Percentiles rank a stretch among this genome's conserved stretches.
Evolutionary conservation across 371 early-diverging fungal species (phyloP).

Genomic region (Rhizomucor miehei): DNA sequence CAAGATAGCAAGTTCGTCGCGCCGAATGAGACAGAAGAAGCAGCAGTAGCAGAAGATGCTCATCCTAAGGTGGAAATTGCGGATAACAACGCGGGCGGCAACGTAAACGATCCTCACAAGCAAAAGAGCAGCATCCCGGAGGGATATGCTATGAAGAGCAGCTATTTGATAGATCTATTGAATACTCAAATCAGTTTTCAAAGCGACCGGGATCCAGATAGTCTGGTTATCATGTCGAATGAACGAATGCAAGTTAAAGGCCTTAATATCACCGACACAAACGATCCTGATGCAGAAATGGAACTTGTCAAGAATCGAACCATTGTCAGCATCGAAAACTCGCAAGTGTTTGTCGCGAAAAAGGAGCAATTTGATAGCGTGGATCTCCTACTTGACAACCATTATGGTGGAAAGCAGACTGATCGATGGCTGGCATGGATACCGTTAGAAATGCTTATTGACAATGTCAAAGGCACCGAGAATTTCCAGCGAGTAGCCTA

Average conservation of each 20-base stretch:
- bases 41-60: slow-evolving; percentile 4
- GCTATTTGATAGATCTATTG: slow-evolving; percentile 62
- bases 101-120: slow-evolving; percentile 51
- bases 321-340: slow-evolving; percentile 72
- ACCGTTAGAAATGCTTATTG: slow-evolving; percentile 78
- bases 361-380: slow-evolving; percentile 62
- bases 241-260: slow-evolving; percentile 66
- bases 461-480: slow-evolving; percentile 46
- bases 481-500: slow-evolving; percentile 75
- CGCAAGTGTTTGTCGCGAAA: slow-evolving; percentile 78
- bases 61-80: not conserved
- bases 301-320: slow-evolving; percentile 71
- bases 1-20: slow-evolving; percentile 47
- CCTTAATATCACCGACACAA: slow-evolving; percentile 56
- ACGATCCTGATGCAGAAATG: slow-evolving; percentile 43
- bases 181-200: slow-evolving; percentile 74
- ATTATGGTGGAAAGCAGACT: slow-evolving; percentile 46
- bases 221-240: slow-evolving; percentile 61
- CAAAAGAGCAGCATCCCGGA: slow-evolving; percentile 46
- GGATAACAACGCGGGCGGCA: slow-evolving; percentile 10
- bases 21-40: slow-evolving; percentile 48
- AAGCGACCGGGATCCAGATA: slow-evolving; percentile 41
- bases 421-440: slow-evolving; percentile 85
- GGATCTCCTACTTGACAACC: slow-evolving; percentile 43
- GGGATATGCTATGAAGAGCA: slow-evolving; percentile 53